Evolutionary conservation across 805 yeast genomes (phyloP).

Genomic region (Priceomyces medius): DNA sequence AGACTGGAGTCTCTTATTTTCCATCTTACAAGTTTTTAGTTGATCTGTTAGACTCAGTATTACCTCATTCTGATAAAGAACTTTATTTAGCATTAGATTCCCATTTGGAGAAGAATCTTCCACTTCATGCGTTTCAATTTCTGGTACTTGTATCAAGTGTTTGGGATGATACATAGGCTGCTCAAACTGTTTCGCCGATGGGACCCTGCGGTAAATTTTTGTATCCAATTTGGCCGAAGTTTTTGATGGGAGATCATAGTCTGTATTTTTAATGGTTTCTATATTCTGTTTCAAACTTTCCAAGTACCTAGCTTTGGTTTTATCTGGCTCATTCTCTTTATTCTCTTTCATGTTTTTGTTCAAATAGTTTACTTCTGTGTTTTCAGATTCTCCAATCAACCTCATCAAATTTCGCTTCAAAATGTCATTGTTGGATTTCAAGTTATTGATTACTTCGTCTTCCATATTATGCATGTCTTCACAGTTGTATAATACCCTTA

Average conservation of each 20-base stretch:
- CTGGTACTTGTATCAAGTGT: neutral
- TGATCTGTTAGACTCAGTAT: conserved; percentile 6
- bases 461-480: too few relatives aligned
- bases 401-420: conserved; percentile 10
- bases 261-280: conserved; percentile 18
- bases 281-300: conserved; percentile 23
- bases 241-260: conserved; percentile 18
- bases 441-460: conserved; percentile 9
- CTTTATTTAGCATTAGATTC: conserved; percentile 8
- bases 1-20: conserved; percentile 1
- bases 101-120: conserved; percentile 3
- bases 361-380: conserved; percentile 9
- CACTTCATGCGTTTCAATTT: neutral
- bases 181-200: neutral
- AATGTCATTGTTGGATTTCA: conserved; percentile 8
- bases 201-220: neutral
- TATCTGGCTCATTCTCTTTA: conserved; percentile 4
- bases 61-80: conserved; percentile 7
- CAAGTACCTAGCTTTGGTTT: conserved; percentile 10
- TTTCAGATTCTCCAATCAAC: conserved; percentile 11
- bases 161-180: neutral
- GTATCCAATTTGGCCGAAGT: neutral
- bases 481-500: too few relatives aligned
- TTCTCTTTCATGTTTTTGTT: conserved; percentile 6
- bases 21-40: neutral